Base-by-base conservation (phyloP, 2,329 filamentous ascomycete species). In the Phialophora macrospora region DNA sequence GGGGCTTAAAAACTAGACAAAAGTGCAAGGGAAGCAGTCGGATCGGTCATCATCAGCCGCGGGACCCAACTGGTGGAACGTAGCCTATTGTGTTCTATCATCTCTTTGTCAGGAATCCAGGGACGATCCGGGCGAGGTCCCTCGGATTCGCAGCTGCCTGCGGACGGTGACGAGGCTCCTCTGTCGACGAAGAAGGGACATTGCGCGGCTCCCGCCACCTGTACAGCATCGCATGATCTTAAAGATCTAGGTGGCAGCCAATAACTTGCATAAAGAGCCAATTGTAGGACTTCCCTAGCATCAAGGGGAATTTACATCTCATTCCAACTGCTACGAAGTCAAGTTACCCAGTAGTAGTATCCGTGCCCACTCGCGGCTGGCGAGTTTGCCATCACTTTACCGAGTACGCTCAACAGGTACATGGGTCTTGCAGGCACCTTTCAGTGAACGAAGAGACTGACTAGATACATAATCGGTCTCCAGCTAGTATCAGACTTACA, bases 161-260 rank as follows among this genome's bases (percentile, higher is more conserved):
- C 59, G 48, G 44, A 57, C 9, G 51, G 63, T 72, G 66, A 70
- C 66, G 69, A 71, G 66, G 67, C 69, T 64, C 54, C 46, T 48
- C 41, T 59, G 11, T 41, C 26, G 20, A 22, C 55, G 61, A 49
- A 49, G 52, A 62, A 66, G 54, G 62, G 32, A 64, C 63, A 69
- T 72, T 72, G 70, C 69, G 70, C 61, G 70, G 70, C 70, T 59
- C 59, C 61, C 66, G 65, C 68, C 68, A 70, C 63, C 59, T 58
- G 58, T 59, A 38, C 62, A 67, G 55, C 28, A 61, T 57, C 24
- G 63, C 26, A 52, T 51, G 61, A 62, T 34, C 49, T 46, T 32
- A 20, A 55, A 34, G 20, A 55, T 55, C 54, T 59, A 26, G 34
- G 46, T 58, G 44, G 8, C n/a, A 55, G 28, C 38, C 60, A 57